These are phyloP conservation scores for Huntiella savannae DNA, from an alignment of 2,329 filamentous ascomycete genomes.

Conservation along the genomic window DNA sequence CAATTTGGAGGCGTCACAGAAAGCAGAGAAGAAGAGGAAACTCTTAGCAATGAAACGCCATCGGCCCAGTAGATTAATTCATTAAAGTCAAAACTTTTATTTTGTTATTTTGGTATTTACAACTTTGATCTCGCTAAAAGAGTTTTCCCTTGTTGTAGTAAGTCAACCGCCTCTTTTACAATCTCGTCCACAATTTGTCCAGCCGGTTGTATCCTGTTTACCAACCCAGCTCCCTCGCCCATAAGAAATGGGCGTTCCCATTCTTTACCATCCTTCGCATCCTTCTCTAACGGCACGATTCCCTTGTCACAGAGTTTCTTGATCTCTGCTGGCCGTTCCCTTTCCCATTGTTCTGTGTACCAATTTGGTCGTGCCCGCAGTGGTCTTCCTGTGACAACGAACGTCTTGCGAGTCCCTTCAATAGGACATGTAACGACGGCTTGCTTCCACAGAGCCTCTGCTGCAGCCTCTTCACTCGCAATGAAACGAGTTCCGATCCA, in stretches of 20 bases:
- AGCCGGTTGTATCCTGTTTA: constrained; percentile 62
- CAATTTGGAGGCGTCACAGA: neutral
- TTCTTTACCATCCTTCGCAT: constrained; percentile 66
- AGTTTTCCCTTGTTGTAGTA: constrained; percentile 40
- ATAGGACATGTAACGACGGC: constrained; percentile 64
- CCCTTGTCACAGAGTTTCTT: constrained; percentile 56
- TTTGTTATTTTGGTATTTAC: constrained; percentile 17
- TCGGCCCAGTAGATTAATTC: neutral
- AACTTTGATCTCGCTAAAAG: constrained; percentile 36
- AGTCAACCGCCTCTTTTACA: constrained; percentile 55
- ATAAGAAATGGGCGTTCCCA: constrained; percentile 77
- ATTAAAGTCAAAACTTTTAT: neutral
- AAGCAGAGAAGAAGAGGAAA: neutral
- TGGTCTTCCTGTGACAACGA: constrained; percentile 68
- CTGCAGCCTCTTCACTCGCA: constrained; percentile 61
- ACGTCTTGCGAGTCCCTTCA: constrained; percentile 61
- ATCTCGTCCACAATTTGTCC: constrained; percentile 76
- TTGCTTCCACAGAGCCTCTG: constrained; percentile 64
- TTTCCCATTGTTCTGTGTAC: constrained; percentile 69
- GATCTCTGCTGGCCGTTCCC: constrained; percentile 47
- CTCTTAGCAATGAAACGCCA: too few relatives aligned
- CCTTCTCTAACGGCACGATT: constrained; percentile 62
- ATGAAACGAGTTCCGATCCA: constrained; percentile 95
- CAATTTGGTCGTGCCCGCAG: constrained; percentile 65
- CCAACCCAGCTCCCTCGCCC: constrained; percentile 76